Conservation (phyloP, 306 rosid genomes). For the Vigna trinervia region DNA sequence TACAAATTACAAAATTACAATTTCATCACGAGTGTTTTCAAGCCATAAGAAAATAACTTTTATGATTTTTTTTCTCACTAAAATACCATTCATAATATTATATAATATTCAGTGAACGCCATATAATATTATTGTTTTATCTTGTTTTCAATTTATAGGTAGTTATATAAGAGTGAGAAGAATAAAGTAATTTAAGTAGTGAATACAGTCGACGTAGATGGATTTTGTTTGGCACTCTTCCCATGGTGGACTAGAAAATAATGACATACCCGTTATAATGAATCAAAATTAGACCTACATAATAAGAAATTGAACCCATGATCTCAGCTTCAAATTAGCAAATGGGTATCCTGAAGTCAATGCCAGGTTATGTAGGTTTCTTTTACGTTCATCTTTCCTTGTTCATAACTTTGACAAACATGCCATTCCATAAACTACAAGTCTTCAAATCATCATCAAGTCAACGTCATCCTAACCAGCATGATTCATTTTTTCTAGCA, state of each 20-base stretch:
- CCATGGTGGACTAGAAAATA: background rate
- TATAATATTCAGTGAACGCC: too few species aligned
- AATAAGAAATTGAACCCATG: slow-evolving; percentile 11
- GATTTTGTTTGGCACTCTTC: background rate
- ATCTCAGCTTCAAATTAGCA: slow-evolving; percentile 28
- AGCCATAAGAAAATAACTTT: too few species aligned
- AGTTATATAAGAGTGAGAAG: too few species aligned
- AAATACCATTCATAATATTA: too few species aligned
- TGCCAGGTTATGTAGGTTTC: slow-evolving; percentile 31
- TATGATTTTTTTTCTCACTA: too few species aligned
- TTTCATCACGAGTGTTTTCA: too few species aligned
- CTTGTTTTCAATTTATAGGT: too few species aligned
- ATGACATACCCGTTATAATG: background rate
- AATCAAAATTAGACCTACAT: background rate
- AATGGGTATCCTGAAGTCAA: slow-evolving; percentile 38
- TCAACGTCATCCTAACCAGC: background rate
- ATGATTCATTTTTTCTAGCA: background rate
- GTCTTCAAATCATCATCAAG: slow-evolving; percentile 1
- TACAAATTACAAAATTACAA: too few species aligned
- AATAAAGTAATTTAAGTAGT: too few species aligned
- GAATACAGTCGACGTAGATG: too few species aligned
- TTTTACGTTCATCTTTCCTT: slow-evolving; percentile 35
- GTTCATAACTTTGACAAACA: slow-evolving; percentile 36
- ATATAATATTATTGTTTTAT: too few species aligned
- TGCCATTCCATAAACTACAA: slow-evolving; percentile 7